Conservation (phyloP, 192 early-diverging fungal genomes). For the Backusella westeae region DNA sequence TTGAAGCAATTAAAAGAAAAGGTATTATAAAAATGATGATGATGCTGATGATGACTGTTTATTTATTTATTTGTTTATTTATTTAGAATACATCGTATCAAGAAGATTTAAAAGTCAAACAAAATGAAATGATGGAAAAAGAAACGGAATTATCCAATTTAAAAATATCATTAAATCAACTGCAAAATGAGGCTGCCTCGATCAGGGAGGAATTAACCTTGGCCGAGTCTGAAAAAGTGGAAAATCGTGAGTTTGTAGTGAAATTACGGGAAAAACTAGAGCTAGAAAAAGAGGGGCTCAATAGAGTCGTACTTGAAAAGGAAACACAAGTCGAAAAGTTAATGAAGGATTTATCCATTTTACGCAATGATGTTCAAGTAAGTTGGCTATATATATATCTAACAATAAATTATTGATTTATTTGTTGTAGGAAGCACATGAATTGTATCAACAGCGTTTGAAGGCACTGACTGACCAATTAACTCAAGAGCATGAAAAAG, state of each 20-base stretch:
- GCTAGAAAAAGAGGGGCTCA: slow-evolving; percentile 1
- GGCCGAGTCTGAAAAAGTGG: neutral
- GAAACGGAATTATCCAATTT: slow-evolving; percentile 7
- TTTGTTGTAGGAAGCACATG: neutral
- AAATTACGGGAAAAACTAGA: slow-evolving; percentile 4
- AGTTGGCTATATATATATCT: too few species aligned
- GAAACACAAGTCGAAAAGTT: neutral
- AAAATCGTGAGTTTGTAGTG: neutral
- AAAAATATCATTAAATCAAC: neutral
- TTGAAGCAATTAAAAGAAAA: slow-evolving; percentile 6
- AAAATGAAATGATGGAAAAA: neutral
- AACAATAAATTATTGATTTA: too few species aligned
- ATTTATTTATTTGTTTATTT: neutral
- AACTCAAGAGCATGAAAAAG: neutral
- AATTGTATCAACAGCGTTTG: neutral
- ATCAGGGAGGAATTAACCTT: neutral
- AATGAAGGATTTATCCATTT: neutral
- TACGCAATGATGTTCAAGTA: neutral
- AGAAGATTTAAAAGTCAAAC: slow-evolving; percentile 5
- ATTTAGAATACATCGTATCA: slow-evolving; percentile 7
- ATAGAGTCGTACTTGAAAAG: neutral
- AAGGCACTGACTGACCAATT: slow-evolving; percentile 1
- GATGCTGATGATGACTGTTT: neutral
- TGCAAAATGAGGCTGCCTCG: neutral
- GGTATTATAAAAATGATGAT: neutral